Percentiles rank a stretch among this genome's conserved stretches.
Conservation (phyloP, 2,329 filamentous ascomycete species). For the Elsinoe batatas region DNA sequence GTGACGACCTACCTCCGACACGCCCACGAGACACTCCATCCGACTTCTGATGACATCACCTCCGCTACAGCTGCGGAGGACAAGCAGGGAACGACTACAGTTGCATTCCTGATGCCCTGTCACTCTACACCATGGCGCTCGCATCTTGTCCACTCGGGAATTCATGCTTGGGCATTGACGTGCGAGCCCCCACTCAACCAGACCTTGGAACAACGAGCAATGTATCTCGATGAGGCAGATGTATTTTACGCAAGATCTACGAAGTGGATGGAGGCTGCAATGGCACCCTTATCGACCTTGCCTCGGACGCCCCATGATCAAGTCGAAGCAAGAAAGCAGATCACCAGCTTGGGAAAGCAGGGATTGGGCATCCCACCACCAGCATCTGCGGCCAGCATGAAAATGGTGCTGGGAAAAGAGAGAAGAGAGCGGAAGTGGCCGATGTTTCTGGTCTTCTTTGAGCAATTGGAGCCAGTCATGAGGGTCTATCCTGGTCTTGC, state of each 20-base stretch:
- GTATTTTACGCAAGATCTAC: conserved; percentile 65
- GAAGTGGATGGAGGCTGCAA: conserved; percentile 33
- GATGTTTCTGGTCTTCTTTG: conserved; percentile 45
- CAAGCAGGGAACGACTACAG: conserved; percentile 35
- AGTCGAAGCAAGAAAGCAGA: background rate
- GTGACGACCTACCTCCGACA: conserved; percentile 67
- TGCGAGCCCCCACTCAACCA: conserved; percentile 81
- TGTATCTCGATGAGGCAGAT: conserved; percentile 83
- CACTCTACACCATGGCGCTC: conserved; percentile 94
- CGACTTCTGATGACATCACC: conserved; percentile 30
- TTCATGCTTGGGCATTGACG: conserved; percentile 73
- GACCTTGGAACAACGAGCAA: conserved; percentile 48
- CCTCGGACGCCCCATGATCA: background rate
- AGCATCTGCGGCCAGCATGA: background rate
- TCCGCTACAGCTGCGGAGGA: background rate
- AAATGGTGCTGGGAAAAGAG: background rate
- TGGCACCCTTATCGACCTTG: conserved; percentile 21
- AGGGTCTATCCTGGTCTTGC: conserved; percentile 28
- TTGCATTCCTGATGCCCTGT: conserved; percentile 86
- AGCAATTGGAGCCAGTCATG: conserved; percentile 45
- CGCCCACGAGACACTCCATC: conserved; percentile 49
- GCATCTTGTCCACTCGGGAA: conserved; percentile 64
- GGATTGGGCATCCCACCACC: conserved; percentile 14
- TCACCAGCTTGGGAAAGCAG: conserved; percentile 13
- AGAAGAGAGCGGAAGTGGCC: conserved; percentile 30